A percentile compares a stretch with the other conserved stretches of the same genome.
Conservation (phyloP, 345 rosid genomes). For the Firmiana major region DNA sequence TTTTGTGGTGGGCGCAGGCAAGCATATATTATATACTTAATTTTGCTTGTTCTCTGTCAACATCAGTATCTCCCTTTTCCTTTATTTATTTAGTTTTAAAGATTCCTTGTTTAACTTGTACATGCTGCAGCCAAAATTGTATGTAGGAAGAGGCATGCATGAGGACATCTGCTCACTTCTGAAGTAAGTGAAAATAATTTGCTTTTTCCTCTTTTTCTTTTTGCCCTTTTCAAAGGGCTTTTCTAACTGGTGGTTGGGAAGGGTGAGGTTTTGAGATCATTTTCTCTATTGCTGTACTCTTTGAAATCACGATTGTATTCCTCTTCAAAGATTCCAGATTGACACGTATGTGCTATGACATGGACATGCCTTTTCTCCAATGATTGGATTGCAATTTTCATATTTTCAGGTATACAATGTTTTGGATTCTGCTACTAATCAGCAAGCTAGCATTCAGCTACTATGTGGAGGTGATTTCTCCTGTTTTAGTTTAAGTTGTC, state of each 20-base stretch:
- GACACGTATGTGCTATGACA: slow-evolving; percentile 2
- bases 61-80: neutral
- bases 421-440: slow-evolving; percentile 86
- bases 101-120: neutral
- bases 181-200: slow-evolving; percentile 53
- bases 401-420: slow-evolving; percentile 75
- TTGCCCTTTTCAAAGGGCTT: neutral
- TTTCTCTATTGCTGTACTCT: slow-evolving; percentile 5
- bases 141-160: slow-evolving; percentile 97
- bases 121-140: slow-evolving; percentile 75
- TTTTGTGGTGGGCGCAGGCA: slow-evolving; percentile 99
- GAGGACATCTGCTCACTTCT: slow-evolving; percentile 81
- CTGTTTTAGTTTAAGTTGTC: slow-evolving; percentile 9
- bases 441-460: slow-evolving; percentile 98
- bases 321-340: slow-evolving; percentile 1
- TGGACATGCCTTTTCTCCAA: slow-evolving; percentile 4
- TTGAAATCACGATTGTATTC: neutral
- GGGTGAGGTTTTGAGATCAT: slow-evolving; percentile 1
- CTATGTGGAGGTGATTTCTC: slow-evolving; percentile 77
- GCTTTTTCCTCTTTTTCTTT: slow-evolving; percentile 3
- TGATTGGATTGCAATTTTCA: slow-evolving; percentile 13
- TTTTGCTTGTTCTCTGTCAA: neutral
- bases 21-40: slow-evolving; percentile 23
- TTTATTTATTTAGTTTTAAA: neutral
- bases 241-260: neutral